Base-by-base conservation (phyloP, 1,139 yeast species). In the Maudiozyma humilis region DNA sequence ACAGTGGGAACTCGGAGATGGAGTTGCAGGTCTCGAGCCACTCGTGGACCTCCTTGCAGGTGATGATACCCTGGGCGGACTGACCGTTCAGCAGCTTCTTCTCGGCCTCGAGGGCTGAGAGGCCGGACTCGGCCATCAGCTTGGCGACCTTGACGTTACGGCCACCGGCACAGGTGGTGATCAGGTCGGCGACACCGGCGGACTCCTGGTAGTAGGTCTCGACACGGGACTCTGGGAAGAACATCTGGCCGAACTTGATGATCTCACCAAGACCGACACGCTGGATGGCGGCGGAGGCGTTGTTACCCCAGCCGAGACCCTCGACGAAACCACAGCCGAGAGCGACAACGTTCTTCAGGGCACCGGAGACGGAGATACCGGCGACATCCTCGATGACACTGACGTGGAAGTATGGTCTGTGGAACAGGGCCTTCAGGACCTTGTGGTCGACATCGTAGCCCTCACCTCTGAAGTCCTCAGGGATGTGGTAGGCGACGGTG, bases 231-330 rank as follows among this genome's bases (percentile, higher is more conserved):
- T 75, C 76, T 31, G 91, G 83, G 73, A 81, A 79, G 62, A 76
- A 76, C 52, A 75, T 75, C 57, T 79, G 75, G 42, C 95, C 93
- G 65, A 89, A 89, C 66, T 76, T 77, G 63, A 87, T 82, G 68
- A 82, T 86, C 70, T 89, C 97, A 59, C 81, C 73, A 47, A 89
- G 68, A 41, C 97, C 97, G 54, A 93, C 80, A 70, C 97, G 79
- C 89, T 89, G 88, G 58, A 89, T 79, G 41, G 96, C 97, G 42
- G 96, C 85, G 68, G 88, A 87, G 54, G 97, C 96, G 63, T 89
- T 89, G 69, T 87, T 95, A 64, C 97, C 97, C 96, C 97, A 89
- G 46, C 95, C 95, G 49, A 83, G 75, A 55, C 96, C 96, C 68
- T 86, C 95, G 49, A 89, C 96, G 63, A 88, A 85, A 44, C 97